Evolutionary conservation across 306 rosid species (phyloP).

Genomic region (Fragaria nilgerrensis): DNA sequence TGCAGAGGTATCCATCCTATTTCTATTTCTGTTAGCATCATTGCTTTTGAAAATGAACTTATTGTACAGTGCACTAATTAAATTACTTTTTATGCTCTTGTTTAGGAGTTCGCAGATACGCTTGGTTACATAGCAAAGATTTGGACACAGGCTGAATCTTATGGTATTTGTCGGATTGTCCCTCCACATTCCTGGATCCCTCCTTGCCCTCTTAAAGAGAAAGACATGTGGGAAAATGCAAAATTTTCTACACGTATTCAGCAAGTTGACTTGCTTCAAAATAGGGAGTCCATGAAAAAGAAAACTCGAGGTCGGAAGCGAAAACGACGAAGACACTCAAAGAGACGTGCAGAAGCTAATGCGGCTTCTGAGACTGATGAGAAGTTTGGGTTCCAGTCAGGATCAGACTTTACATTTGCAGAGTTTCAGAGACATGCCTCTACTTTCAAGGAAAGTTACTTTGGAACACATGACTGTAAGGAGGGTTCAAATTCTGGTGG

Average conservation of each 20-base stretch:
- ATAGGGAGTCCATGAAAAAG: constrained; percentile 95
- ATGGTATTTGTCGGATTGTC: constrained; percentile 95
- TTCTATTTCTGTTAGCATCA: background rate
- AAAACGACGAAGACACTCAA: constrained; percentile 59
- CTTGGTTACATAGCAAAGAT: constrained; percentile 82
- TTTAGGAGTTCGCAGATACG: constrained; percentile 84
- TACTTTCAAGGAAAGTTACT: constrained; percentile 69
- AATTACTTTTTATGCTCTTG: background rate
- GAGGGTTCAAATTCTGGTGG: constrained; percentile 32
- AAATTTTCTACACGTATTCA: constrained; percentile 85
- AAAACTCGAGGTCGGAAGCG: constrained; percentile 75
- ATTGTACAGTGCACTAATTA: constrained; percentile 8
- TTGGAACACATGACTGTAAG: constrained; percentile 43
- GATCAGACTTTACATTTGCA: constrained; percentile 63
- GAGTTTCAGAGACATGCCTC: constrained; percentile 64
- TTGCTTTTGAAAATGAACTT: background rate
- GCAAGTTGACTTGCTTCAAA: constrained; percentile 88
- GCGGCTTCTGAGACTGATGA: constrained; percentile 55
- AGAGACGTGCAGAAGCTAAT: constrained; percentile 56
- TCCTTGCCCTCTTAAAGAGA: constrained; percentile 89
- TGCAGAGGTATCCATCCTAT: constrained; percentile 48
- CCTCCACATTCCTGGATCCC: constrained; percentile 90
- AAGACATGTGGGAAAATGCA: constrained; percentile 64
- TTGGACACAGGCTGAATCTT: constrained; percentile 65
- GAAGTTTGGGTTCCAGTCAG: constrained; percentile 85